These are phyloP conservation scores for Talaromyces sp. DNA, from an alignment of 2,329 filamentous ascomycete species.

Conservation along the genomic window DNA sequence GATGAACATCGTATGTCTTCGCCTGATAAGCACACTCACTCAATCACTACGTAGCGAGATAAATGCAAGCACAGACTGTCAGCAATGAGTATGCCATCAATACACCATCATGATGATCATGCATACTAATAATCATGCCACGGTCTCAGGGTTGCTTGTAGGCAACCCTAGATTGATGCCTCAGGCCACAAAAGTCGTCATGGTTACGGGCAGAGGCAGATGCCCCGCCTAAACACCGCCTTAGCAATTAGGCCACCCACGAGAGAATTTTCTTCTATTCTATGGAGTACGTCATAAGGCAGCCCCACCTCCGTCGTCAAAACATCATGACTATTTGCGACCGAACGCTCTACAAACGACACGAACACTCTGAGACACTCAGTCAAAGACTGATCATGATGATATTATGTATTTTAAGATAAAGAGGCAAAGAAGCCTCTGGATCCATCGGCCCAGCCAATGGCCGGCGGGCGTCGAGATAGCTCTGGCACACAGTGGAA, in stretches of 20 bases:
- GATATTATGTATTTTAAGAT: not conserved
- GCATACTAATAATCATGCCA: not conserved
- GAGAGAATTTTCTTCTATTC: not conserved
- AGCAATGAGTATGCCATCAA: not conserved
- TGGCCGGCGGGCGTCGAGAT: not conserved
- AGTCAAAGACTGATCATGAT: not conserved
- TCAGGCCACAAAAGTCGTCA: not conserved
- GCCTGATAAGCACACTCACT: too few species aligned
- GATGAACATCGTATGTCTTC: not conserved
- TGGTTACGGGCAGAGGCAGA: not conserved
- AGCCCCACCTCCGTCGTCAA: not conserved
- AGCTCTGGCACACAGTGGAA: slow-evolving; percentile 31
- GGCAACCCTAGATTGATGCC: not conserved
- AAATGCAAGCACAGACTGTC: too few species aligned
- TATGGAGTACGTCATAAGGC: not conserved
- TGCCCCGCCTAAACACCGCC: not conserved
- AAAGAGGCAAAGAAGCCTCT: slow-evolving; percentile 9
- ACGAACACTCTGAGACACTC: not conserved
- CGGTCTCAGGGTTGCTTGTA: not conserved
- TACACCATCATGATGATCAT: too few species aligned
- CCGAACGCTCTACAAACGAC: not conserved
- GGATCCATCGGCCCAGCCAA: not conserved
- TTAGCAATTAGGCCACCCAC: not conserved
- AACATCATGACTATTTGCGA: not conserved
- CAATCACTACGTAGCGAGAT: too few species aligned